phyloP scores from a whole-genome alignment of 441 rosid species.

The Cnidoscolus chayamansa region DNA sequence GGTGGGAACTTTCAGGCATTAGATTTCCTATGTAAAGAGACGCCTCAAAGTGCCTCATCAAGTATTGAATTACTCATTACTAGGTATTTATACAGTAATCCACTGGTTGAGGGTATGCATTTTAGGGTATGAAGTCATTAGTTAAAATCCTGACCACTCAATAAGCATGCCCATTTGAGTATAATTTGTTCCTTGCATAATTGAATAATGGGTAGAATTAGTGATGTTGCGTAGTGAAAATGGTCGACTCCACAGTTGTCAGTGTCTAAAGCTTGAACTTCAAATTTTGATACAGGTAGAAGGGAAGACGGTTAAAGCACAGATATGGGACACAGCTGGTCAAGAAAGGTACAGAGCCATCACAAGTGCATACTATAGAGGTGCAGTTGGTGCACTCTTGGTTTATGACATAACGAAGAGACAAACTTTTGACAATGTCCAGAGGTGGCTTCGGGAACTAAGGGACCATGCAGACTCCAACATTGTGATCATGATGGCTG shows the following conservation, averaged over 20 bases:
- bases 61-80: background rate
- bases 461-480: constrained; percentile 93
- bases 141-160: too few species aligned
- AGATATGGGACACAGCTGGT: constrained; percentile 97
- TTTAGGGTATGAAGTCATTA: too few species aligned
- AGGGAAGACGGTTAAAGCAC: constrained; percentile 92
- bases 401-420: constrained; percentile 93
- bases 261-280: background rate
- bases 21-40: background rate
- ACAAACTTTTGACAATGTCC: constrained; percentile 41
- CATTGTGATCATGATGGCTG: constrained; percentile 93
- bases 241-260: background rate
- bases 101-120: too few species aligned
- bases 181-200: too few species aligned
- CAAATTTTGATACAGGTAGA: constrained; percentile 48
- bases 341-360: constrained; percentile 93
- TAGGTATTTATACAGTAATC: background rate
- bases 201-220: background rate
- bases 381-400: constrained; percentile 90
- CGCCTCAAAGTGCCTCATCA: background rate
- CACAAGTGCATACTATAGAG: constrained; percentile 96
- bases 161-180: too few species aligned
- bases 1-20: background rate
- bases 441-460: constrained; percentile 80
- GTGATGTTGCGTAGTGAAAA: background rate